Percentiles rank a stretch among this genome's conserved stretches.
phyloP scores from a whole-genome alignment of 352 stramenopile species.

The Pythium phragmiticola region DNA sequence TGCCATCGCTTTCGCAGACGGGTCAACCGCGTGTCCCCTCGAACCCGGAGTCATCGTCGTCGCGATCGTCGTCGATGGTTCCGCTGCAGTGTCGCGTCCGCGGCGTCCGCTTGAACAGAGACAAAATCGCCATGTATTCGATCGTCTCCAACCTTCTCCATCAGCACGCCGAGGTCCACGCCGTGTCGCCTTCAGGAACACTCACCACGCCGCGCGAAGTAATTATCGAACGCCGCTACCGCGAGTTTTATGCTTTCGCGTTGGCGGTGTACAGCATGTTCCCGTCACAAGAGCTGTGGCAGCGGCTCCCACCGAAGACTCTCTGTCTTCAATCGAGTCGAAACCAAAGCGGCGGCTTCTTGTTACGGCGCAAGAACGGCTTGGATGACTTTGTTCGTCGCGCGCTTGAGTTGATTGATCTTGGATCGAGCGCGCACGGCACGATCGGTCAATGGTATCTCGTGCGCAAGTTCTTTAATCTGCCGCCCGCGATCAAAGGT shows the following conservation, averaged over 20 bases:
- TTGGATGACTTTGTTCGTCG: constrained; percentile 65
- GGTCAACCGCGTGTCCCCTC: constrained; percentile 3
- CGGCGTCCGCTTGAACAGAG: constrained; percentile 49
- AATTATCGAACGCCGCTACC: constrained; percentile 67
- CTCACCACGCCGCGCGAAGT: constrained; percentile 24
- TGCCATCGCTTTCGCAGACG: constrained; percentile 10
- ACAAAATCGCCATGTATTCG: constrained; percentile 56
- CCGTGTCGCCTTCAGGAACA: not conserved
- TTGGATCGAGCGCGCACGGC: constrained; percentile 43
- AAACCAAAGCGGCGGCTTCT: constrained; percentile 48
- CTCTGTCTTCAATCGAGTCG: constrained; percentile 34
- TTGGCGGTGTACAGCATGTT: constrained; percentile 63
- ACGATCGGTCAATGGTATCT: constrained; percentile 69
- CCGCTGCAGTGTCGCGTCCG: constrained; percentile 52
- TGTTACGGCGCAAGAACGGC: constrained; percentile 58
- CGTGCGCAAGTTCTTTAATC: constrained; percentile 60
- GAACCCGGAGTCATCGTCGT: constrained; percentile 7
- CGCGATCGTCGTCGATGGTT: not conserved
- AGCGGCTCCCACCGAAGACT: constrained; percentile 63
- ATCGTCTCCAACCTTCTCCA: constrained; percentile 44
- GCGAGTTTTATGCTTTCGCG: constrained; percentile 77
- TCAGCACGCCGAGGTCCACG: not conserved
- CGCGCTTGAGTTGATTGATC: constrained; percentile 58
- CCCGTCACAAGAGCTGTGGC: constrained; percentile 52
- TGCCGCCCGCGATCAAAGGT: constrained; percentile 30